Conservation (phyloP, 2,329 filamentous ascomycete species). For the Fusarium nelsonii region DNA sequence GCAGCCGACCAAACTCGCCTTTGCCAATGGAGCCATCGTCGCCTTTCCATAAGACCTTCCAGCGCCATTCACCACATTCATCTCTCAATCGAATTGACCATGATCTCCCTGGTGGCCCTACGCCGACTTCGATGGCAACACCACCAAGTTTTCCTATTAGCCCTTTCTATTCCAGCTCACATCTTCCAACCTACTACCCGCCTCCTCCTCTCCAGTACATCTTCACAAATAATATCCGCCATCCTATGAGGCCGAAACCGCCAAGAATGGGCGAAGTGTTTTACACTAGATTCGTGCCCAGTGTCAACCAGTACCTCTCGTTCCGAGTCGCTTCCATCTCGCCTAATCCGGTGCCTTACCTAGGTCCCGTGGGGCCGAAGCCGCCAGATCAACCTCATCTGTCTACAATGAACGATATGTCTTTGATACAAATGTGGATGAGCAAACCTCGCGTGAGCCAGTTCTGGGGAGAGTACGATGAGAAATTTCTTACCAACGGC, state of each 20-base stretch:
- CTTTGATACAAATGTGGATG: conserved; percentile 87
- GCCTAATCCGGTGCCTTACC: conserved; percentile 71
- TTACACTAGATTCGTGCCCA: conserved; percentile 88
- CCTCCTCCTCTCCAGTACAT: conserved; percentile 85
- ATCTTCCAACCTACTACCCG: conserved; percentile 91
- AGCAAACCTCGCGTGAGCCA: conserved; percentile 82
- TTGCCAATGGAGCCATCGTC: conserved; percentile 50
- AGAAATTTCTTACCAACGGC: conserved; percentile 74
- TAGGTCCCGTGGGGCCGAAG: conserved; percentile 66
- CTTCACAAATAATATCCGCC: conserved; percentile 81
- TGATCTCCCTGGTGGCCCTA: conserved; percentile 57
- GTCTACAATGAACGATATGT: conserved; percentile 62
- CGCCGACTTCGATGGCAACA: conserved; percentile 51
- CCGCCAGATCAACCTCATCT: conserved; percentile 58
- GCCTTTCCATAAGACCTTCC: conserved; percentile 40
- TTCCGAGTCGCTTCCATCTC: conserved; percentile 86
- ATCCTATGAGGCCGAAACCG: conserved; percentile 89
- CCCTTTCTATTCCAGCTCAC: conserved; percentile 84
- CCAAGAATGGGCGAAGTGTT: conserved; percentile 91
- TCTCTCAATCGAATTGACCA: conserved; percentile 46
- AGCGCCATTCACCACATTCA: conserved; percentile 48
- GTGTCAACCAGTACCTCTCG: conserved; percentile 84
- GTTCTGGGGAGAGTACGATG: conserved; percentile 82
- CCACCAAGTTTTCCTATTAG: conserved; percentile 63
- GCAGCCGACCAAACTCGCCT: conserved; percentile 67